Evolutionary conservation across 805 yeast genomes (phyloP).

Genomic region (Pichia exigua): DNA sequence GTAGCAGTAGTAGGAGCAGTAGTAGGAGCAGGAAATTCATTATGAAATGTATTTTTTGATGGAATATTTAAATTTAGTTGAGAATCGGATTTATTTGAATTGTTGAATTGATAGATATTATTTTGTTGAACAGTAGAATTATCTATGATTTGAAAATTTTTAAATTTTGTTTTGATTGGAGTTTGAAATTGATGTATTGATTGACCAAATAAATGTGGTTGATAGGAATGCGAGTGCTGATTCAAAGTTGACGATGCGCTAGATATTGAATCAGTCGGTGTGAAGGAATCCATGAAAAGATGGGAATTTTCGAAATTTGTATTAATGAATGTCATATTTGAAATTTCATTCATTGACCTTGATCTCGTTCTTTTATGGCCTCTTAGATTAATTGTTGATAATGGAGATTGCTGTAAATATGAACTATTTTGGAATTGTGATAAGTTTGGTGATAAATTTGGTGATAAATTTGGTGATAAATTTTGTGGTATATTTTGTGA

Average conservation of each 20-base stretch:
- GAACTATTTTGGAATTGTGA: not conserved
- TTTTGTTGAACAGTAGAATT: not conserved
- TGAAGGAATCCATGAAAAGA: slow-evolving; percentile 3
- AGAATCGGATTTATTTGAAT: slow-evolving; percentile 1
- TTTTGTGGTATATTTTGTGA: too few species aligned
- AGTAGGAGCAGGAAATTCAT: too few species aligned
- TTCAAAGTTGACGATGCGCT: not conserved
- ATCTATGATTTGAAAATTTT: not conserved
- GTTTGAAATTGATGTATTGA: not conserved
- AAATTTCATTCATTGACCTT: slow-evolving; percentile 27
- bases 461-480: too few species aligned
- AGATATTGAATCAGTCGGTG: not conserved
- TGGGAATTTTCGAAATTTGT: not conserved
- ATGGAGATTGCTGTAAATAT: not conserved
- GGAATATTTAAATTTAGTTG: not conserved
- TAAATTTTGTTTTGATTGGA: not conserved
- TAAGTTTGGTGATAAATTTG: too few species aligned
- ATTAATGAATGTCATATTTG: slow-evolving; percentile 8
- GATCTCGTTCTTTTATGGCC: slow-evolving; percentile 31
- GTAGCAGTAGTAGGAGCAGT: too few species aligned
- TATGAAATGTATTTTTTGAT: not conserved
- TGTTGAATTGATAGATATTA: not conserved
- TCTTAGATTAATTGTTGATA: slow-evolving; percentile 4
- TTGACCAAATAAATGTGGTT: not conserved
- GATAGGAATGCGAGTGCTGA: not conserved